Evolutionary conservation across 192 early-diverging fungal genomes (phyloP).

Genomic region (Coemansia sp.): DNA sequence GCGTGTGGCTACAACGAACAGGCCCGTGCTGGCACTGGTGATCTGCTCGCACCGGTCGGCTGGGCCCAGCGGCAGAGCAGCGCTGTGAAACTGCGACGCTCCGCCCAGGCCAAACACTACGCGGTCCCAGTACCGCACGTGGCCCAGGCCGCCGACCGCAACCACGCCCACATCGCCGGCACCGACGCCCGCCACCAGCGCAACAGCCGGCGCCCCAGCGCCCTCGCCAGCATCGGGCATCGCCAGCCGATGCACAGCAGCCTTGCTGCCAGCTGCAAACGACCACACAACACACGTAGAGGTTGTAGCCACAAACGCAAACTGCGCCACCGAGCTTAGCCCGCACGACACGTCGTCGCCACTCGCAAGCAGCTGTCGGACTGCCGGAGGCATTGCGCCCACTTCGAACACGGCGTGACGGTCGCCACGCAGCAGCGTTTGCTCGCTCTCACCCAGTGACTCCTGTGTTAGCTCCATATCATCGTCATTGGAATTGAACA

Average conservation of each 20-base stretch:
- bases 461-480: not conserved
- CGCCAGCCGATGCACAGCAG: constrained; percentile 22
- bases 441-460: not conserved
- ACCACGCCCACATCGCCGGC: constrained; percentile 39
- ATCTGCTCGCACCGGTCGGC: constrained; percentile 23
- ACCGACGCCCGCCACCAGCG: constrained; percentile 12
- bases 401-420: constrained; percentile 31
- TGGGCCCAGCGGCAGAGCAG: constrained; percentile 5
- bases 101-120: constrained; percentile 52
- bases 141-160: constrained; percentile 27
- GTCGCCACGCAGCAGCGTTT: constrained; percentile 28
- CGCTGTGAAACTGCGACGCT: constrained; percentile 19
- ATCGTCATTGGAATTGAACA: not conserved
- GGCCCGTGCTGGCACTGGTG: constrained; percentile 12
- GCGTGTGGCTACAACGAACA: constrained; percentile 31
- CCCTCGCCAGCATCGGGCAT: constrained; percentile 22
- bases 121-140: constrained; percentile 50
- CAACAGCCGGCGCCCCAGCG: constrained; percentile 18
- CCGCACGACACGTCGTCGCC: constrained; percentile 15
- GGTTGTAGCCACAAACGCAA: constrained; percentile 37
- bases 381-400: constrained; percentile 21
- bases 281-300: constrained; percentile 37
- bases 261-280: not conserved
- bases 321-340: constrained; percentile 11
- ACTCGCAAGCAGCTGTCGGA: constrained; percentile 4